Conservation (phyloP, 805 yeast species). For the Wickerhamiella vanderwaltii region DNA sequence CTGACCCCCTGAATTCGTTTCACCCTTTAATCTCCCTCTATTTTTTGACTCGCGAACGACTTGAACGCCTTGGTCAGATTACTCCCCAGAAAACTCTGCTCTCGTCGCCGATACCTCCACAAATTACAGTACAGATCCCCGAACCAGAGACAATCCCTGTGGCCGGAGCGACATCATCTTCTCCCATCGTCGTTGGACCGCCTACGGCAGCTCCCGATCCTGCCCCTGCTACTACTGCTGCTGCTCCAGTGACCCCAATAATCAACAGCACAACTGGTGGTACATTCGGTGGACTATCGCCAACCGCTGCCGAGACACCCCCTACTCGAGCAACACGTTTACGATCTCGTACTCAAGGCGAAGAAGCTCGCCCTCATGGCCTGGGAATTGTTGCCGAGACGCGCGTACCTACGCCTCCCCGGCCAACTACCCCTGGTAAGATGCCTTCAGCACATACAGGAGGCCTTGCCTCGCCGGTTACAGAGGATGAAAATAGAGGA, state of each 20-base stretch:
- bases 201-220: background rate
- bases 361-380: slow-evolving; percentile 5
- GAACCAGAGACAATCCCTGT: background rate
- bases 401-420: too few species aligned
- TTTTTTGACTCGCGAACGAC: slow-evolving; percentile 74
- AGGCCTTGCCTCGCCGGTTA: background rate
- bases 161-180: background rate
- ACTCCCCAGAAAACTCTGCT: background rate
- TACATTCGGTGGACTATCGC: background rate
- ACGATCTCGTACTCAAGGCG: slow-evolving; percentile 9
- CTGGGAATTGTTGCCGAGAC: too few species aligned
- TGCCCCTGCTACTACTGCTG: background rate
- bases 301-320: background rate
- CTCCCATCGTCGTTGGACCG: background rate
- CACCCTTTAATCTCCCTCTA: slow-evolving; percentile 86
- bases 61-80: slow-evolving; percentile 40
- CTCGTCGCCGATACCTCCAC: background rate
- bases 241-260: background rate
- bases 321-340: slow-evolving; percentile 1
- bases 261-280: too few species aligned
- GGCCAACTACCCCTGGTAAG: background rate
- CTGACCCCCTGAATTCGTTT: slow-evolving; percentile 75
- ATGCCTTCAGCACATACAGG: background rate
- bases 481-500: background rate
- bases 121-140: slow-evolving; percentile 5